A percentile compares a stretch with the other conserved stretches of the same genome.
Evolutionary conservation across 1,139 yeast genomes (phyloP).

Genomic region (Scheffersomyces titani): DNA sequence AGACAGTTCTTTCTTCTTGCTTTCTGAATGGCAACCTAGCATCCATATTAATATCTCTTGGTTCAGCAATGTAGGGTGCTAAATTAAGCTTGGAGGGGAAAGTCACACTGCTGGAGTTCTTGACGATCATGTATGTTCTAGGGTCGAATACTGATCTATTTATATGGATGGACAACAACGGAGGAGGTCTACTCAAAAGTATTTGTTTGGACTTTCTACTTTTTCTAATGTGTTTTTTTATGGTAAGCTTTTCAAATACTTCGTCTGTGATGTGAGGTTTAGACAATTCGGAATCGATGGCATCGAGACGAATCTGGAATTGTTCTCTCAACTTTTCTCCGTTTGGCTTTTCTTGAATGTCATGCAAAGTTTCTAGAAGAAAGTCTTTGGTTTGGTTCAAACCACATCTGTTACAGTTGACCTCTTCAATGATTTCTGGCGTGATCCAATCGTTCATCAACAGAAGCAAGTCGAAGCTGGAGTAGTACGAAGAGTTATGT

Average conservation of each 20-base stretch:
- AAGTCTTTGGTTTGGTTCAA: constrained; percentile 60
- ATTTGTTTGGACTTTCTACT: constrained; percentile 84
- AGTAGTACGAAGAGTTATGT: constrained; percentile 29
- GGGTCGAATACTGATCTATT: constrained; percentile 93
- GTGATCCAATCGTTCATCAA: constrained; percentile 71
- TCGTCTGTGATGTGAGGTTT: constrained; percentile 79
- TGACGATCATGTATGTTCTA: constrained; percentile 76
- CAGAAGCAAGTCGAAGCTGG: constrained; percentile 52
- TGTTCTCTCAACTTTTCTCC: constrained; percentile 45
- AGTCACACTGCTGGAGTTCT: constrained; percentile 78
- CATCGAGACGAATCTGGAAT: constrained; percentile 52
- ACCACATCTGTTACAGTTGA: constrained; percentile 91
- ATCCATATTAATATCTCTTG: constrained; percentile 72
- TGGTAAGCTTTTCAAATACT: constrained; percentile 69
- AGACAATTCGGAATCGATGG: constrained; percentile 57
- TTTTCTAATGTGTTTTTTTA: constrained; percentile 73
- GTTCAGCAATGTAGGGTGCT: constrained; percentile 68
- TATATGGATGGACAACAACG: constrained; percentile 79
- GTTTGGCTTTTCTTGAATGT: constrained; percentile 21
- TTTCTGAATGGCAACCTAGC: constrained; percentile 76
- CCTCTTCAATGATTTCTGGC: constrained; percentile 88
- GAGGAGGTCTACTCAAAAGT: constrained; percentile 79
- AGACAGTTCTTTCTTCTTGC: constrained; percentile 37
- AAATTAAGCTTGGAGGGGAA: constrained; percentile 72
- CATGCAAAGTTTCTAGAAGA: constrained; percentile 39